Evolutionary conservation across 306 rosid species (phyloP), one percentile per base, ranked within the genome.

Genomic region (Senna siamea): DNA sequence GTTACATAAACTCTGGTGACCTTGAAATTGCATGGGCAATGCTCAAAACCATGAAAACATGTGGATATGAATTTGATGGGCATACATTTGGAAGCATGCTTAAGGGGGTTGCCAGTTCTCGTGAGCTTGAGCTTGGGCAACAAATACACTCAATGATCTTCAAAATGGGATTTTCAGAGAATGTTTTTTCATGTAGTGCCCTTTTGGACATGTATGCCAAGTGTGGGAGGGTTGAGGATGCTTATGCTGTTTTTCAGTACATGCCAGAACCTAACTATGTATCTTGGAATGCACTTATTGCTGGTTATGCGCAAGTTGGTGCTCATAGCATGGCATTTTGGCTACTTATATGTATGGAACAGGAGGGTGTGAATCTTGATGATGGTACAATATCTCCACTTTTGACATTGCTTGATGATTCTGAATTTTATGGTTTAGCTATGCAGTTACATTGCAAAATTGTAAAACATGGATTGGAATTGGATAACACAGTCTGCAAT

Each of bases 121-220:
- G 32, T 0, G 12, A 67, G 46, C 63, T 79, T 30, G 72, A 68
- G 69, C 67, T 81, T 30, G 98, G 97, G 79, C 68, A 80, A 34
- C 93, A 90, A 50, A 54, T 93, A 22, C 98, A 93, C 67, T 79
- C 88, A 1, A 30, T 86, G 79, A 69, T 90, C 40, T 44, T 81
- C 70, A 93, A 93, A 82, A 80, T 75, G 70, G 96, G 93, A 44
- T 69, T 53, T 12, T 67, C 30, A 3, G 80, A 59, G 47, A 83
- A 89, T 52, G 82, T 93, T 35, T 87, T 86, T 60, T 80, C 87
- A 0, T 88, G 88, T 9, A 89, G 96, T 82, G 89, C 96, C 8
- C 96, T 90, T 58, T 44, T 89, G 80, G 98, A 93, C 55, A 89
- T 93, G 98, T 90, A 89, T 83, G 90, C 93, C 7, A 93, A 93